Conservation (phyloP, 176 grass and related monocot genomes). For the Oryza punctata region DNA sequence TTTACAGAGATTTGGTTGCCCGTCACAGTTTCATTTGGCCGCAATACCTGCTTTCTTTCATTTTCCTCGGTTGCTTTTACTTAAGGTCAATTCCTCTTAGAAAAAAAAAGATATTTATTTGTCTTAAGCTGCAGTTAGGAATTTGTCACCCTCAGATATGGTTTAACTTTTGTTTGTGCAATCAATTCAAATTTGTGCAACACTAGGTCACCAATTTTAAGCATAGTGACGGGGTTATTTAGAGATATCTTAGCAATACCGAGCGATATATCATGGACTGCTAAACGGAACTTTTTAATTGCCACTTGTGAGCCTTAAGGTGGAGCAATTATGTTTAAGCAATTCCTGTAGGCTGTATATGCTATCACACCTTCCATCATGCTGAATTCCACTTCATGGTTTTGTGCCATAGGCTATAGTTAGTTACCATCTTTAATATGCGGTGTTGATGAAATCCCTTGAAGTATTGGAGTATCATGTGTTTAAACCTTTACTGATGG, state of each 20-base stretch:
- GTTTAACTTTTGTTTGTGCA: background rate
- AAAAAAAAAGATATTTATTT: slow-evolving; percentile 3
- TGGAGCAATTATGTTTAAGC: background rate
- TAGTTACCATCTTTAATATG: background rate
- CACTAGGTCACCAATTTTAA: slow-evolving; percentile 26
- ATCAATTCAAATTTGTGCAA: slow-evolving; percentile 28
- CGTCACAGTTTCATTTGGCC: background rate
- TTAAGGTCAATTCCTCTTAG: slow-evolving; percentile 19
- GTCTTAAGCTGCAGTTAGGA: background rate
- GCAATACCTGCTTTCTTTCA: slow-evolving; percentile 29
- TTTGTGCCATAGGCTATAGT: background rate
- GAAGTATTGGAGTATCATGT: background rate
- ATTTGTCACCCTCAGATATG: background rate
- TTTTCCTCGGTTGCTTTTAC: slow-evolving; percentile 34
- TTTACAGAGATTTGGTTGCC: slow-evolving; percentile 27
- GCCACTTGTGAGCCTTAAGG: background rate
- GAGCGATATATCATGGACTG: background rate
- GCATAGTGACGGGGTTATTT: background rate
- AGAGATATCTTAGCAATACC: background rate
- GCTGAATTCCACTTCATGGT: slow-evolving; percentile 9
- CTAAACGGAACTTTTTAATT: slow-evolving; percentile 12
- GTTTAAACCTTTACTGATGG: background rate
- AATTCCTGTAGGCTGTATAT: background rate
- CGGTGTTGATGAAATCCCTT: slow-evolving; percentile 21
- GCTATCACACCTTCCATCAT: background rate